Percentiles rank a stretch among this genome's conserved stretches.
phyloP scores from a whole-genome alignment of 306 rosid species.

The Dryas drummondii region DNA sequence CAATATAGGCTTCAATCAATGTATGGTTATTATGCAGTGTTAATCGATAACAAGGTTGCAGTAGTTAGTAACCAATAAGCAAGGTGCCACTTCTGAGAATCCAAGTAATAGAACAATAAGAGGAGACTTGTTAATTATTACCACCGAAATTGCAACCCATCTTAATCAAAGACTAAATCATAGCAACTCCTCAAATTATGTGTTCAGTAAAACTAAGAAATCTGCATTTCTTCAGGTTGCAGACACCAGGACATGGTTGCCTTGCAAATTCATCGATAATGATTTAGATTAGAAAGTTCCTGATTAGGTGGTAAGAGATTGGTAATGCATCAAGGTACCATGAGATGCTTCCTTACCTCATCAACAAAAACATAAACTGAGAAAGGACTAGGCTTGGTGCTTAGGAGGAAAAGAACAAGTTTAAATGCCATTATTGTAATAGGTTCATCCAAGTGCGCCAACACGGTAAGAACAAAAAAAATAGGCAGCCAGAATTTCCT shows the following conservation, averaged over 20 bases:
- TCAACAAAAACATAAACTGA: conserved; percentile 69
- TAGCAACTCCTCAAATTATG: neutral
- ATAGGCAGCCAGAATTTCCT: conserved; percentile 66
- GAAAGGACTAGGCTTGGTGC: conserved; percentile 73
- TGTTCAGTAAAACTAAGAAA: neutral
- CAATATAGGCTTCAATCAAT: neutral
- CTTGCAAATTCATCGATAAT: neutral
- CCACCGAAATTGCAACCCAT: neutral
- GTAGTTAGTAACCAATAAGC: neutral
- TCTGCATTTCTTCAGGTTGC: neutral
- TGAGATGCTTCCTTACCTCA: conserved; percentile 47
- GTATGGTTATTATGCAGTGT: neutral
- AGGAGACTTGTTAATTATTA: neutral
- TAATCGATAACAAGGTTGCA: neutral
- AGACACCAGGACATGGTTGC: neutral
- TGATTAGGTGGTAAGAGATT: neutral
- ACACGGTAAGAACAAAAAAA: conserved; percentile 48
- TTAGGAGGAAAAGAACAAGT: conserved; percentile 55
- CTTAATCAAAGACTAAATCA: neutral
- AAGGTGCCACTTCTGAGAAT: neutral
- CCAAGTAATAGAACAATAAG: neutral
- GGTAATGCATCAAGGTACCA: conserved; percentile 1
- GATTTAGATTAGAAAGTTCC: neutral
- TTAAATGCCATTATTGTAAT: conserved; percentile 35
- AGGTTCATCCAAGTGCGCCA: conserved; percentile 54